Evolutionary conservation across 129 eudicot genomes (phyloP).

Genomic region (Mikania micrantha): DNA sequence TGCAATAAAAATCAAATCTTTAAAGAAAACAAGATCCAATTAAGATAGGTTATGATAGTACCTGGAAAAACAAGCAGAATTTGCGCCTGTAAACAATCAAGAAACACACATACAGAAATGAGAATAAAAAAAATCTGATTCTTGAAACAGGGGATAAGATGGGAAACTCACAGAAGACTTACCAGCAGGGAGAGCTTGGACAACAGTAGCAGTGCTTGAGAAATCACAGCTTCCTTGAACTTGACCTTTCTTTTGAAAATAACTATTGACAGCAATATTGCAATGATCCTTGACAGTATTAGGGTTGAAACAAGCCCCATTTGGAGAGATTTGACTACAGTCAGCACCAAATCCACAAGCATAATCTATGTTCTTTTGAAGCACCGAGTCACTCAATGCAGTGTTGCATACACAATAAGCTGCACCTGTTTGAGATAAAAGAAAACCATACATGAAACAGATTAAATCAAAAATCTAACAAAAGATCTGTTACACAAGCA

Average conservation of each 20-base stretch:
- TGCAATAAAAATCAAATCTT: constrained; percentile 17
- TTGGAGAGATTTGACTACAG: constrained; percentile 47
- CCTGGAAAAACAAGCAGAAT: constrained; percentile 53
- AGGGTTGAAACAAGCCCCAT: constrained; percentile 70
- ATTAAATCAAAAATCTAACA: constrained; percentile 1
- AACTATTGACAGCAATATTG: constrained; percentile 72
- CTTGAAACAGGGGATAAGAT: background rate
- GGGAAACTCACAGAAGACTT: constrained; percentile 18
- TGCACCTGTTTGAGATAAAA: constrained; percentile 35
- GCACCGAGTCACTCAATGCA: constrained; percentile 40
- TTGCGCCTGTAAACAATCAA: constrained; percentile 40
- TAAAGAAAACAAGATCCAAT: constrained; percentile 26
- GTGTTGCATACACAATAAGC: constrained; percentile 64
- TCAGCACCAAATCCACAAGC: constrained; percentile 91
- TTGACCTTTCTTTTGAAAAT: constrained; percentile 55
- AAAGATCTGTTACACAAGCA: too few relatives aligned
- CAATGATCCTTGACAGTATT: constrained; percentile 79
- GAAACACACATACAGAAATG: background rate
- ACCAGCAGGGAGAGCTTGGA: constrained; percentile 40
- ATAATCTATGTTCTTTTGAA: constrained; percentile 67
- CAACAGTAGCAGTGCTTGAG: constrained; percentile 32
- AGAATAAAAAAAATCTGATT: background rate
- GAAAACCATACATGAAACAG: background rate
- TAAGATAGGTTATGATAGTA: constrained; percentile 19
- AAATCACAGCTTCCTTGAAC: constrained; percentile 46